phyloP scores from a whole-genome alignment of 2,329 filamentous ascomycete species.

The Chalaropsis thielavioides region DNA sequence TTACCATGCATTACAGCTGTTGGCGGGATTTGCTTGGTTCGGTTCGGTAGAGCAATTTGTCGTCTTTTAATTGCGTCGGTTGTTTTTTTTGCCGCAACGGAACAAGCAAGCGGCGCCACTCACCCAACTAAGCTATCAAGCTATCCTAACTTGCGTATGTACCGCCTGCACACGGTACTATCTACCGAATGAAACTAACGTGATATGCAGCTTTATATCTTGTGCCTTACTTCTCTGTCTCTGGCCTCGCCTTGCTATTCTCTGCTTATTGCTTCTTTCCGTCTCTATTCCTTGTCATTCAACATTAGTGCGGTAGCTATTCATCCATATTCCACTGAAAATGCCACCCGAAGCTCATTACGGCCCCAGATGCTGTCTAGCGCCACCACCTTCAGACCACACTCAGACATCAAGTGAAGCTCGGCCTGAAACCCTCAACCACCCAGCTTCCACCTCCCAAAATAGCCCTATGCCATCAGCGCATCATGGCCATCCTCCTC shows the following conservation, averaged over 20 bases:
- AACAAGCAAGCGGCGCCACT: not conserved
- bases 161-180: no score
- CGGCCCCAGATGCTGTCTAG: conserved; percentile 43
- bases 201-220: no score
- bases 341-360: conserved; percentile 6
- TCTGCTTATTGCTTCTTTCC: not conserved
- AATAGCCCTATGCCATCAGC: not conserved
- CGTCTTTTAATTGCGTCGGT: not conserved
- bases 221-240: no score
- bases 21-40: not conserved
- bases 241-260: not conserved
- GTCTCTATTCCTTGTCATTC: not conserved
- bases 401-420: not conserved
- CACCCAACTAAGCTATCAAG: no score
- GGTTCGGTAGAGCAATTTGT: not conserved
- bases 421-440: not conserved
- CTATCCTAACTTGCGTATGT: no score
- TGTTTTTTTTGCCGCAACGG: not conserved
- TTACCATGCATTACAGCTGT: not conserved
- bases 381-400: conserved; percentile 24
- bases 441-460: not conserved
- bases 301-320: not conserved
- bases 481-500: not conserved
- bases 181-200: no score
- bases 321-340: not conserved